A percentile compares a stretch with the other conserved stretches of the same genome.
Conservation (phyloP, 2,329 filamentous ascomycete genomes). For the Pleoardoris graminearum region DNA sequence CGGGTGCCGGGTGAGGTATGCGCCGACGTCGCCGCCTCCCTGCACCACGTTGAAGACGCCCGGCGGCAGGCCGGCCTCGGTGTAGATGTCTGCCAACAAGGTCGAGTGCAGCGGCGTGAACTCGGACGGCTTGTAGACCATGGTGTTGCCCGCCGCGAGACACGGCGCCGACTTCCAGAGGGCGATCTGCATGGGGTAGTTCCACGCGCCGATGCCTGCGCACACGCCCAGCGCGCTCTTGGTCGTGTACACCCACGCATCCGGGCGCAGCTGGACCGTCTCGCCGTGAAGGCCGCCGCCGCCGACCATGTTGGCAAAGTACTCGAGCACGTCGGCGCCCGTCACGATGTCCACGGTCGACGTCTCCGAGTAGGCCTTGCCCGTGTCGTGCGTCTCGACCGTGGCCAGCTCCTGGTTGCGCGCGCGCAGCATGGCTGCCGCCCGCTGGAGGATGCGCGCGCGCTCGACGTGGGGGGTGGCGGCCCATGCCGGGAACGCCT, state of each 20-base stretch:
- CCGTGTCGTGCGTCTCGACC: slow-evolving; percentile 82
- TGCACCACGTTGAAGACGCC: slow-evolving; percentile 89
- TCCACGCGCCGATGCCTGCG: slow-evolving; percentile 87
- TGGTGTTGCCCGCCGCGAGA: slow-evolving; percentile 82
- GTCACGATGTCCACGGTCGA: slow-evolving; percentile 81
- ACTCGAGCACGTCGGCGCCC: slow-evolving; percentile 83
- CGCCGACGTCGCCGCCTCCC: slow-evolving; percentile 76
- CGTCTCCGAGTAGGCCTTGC: slow-evolving; percentile 84
- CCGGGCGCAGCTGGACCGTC: slow-evolving; percentile 70
- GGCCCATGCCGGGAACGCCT: slow-evolving; percentile 77
- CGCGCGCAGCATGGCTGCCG: slow-evolving; percentile 71
- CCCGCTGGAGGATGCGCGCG: slow-evolving; percentile 75
- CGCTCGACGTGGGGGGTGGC: slow-evolving; percentile 73
- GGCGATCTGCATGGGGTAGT: slow-evolving; percentile 88
- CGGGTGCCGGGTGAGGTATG: slow-evolving; percentile 72
- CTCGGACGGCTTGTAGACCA: slow-evolving; percentile 90
- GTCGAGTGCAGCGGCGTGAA: slow-evolving; percentile 83
- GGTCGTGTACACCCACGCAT: slow-evolving; percentile 80
- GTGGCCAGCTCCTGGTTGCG: slow-evolving; percentile 79
- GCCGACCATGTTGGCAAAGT: slow-evolving; percentile 79
- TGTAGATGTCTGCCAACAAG: slow-evolving; percentile 73
- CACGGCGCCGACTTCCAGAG: slow-evolving; percentile 89
- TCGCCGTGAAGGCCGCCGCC: slow-evolving; percentile 80
- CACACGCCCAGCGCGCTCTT: slow-evolving; percentile 84
- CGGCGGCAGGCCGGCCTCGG: slow-evolving; percentile 75